These are phyloP conservation scores for Xylaria sp. DNA, from an alignment of 2,329 filamentous ascomycete genomes.

Conservation along the genomic window DNA sequence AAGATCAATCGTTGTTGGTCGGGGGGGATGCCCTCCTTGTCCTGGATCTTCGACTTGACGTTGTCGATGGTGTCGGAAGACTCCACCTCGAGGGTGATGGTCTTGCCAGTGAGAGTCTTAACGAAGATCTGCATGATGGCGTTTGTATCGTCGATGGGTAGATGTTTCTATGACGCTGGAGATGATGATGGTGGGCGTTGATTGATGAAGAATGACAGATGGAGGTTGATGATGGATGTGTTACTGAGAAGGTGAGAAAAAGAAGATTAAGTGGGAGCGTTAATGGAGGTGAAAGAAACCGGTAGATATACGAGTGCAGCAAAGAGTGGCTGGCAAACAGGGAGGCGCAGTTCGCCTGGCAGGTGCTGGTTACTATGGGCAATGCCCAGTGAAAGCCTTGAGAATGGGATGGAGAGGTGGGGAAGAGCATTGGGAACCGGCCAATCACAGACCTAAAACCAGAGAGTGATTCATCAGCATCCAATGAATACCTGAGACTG, in stretches of 20 bases:
- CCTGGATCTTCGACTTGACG: constrained; percentile 89
- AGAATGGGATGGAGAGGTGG: constrained; percentile 43
- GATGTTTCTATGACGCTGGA: constrained; percentile 32
- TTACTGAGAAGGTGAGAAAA: constrained; percentile 31
- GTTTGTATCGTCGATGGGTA: constrained; percentile 43
- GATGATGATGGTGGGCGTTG: constrained; percentile 31
- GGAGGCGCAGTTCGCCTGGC: constrained; percentile 46
- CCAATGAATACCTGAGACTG: constrained; percentile 8
- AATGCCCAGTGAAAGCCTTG: constrained; percentile 47
- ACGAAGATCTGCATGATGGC: constrained; percentile 95
- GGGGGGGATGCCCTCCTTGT: constrained; percentile 89
- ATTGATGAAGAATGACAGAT: constrained; percentile 6
- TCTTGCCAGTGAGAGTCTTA: constrained; percentile 95
- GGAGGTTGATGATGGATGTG: constrained; percentile 21
- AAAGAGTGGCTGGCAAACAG: constrained; percentile 21
- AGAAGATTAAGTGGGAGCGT: constrained; percentile 32
- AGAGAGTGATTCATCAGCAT: constrained; percentile 47
- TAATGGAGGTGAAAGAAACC: constrained; percentile 29
- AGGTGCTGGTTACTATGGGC: constrained; percentile 34
- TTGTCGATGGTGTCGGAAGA: constrained; percentile 85
- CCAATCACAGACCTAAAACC: constrained; percentile 41
- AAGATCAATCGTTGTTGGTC: constrained; percentile 89
- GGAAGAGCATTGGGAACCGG: background rate
- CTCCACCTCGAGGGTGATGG: constrained; percentile 84
- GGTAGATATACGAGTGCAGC: constrained; percentile 38